Evolutionary conservation across 495 filamentous ascomycete species (phyloP), one percentile per base, ranked within the genome.

Genomic region (Aspergillus hancockii): DNA sequence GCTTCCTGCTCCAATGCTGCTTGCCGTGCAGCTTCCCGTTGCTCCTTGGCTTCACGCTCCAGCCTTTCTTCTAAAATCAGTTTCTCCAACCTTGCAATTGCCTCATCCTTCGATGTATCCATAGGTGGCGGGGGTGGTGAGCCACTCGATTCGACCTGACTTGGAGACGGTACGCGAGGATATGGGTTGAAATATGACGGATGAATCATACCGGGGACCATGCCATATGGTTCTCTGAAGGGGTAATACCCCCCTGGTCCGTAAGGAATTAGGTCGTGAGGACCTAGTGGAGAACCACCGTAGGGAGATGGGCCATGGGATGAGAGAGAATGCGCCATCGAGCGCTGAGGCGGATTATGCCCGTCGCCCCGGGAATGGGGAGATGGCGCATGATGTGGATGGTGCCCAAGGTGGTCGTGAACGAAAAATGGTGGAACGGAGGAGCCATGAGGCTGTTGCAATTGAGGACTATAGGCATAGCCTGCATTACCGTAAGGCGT

Each of bases 231-330:
- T 18, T 75, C 74, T 22, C 69, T 69, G 58, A 72, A 75, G 14
- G 71, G 73, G 54, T 80, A 79, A 62, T 77, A 83, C 3, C 59
- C 67, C 28, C 66, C 64, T 53, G 68, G 69, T 21, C 65, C 66
- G 57, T 82, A 85, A 6, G 76, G 71, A 60, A 85, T 76, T 58
- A 85, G 55, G 21, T 85, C 83, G 40, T 84, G 81, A 10, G 59
- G 41, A 22, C 57, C 59, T 50, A 71, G 60, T 9, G 74, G 71
- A 31, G 74, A 59, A 8, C 67, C 75, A 9, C 63, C 67, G 58
- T 75, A 83, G n/a, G 67, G 71, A 2, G 66, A 32, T 19, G 68
- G 58, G 31, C 63, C 65, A 63, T 74, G 72, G 4, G 71, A 58
- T 22, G 59, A 64, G 38, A 72, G 61, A 25, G 62, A 66, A 57